Evolutionary conservation across 257 asterid genomes (phyloP).

Genomic region (Solanum ossicruentum): DNA sequence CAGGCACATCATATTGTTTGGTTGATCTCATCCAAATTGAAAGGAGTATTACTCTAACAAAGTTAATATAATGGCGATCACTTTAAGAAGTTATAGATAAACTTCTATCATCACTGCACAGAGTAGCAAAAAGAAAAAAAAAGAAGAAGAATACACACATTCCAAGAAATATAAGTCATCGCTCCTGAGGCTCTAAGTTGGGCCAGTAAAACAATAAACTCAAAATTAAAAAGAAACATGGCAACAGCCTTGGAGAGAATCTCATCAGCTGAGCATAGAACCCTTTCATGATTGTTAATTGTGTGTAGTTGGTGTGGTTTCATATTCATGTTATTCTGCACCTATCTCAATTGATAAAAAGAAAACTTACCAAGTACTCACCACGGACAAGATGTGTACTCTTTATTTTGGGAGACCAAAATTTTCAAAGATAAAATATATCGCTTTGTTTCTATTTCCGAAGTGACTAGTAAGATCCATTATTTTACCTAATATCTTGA

Average conservation of each 20-base stretch:
- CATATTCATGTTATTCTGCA: background rate
- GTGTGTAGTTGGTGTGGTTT: background rate
- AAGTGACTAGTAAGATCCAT: background rate
- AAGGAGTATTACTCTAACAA: background rate
- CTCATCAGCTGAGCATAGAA: background rate
- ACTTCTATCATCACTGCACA: background rate
- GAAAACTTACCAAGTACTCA: background rate
- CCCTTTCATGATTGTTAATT: background rate
- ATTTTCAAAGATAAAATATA: background rate
- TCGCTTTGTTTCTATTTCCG: background rate
- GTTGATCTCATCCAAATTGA: background rate
- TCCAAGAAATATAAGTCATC: background rate
- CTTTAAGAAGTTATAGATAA: background rate
- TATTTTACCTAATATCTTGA: conserved; percentile 49
- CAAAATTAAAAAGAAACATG: background rate
- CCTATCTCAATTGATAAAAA: background rate
- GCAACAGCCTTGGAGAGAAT: background rate
- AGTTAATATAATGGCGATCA: background rate
- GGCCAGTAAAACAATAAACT: background rate
- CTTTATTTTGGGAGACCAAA: background rate
- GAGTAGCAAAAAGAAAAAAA: background rate
- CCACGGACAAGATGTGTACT: background rate
- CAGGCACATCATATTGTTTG: background rate
- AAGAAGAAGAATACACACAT: background rate
- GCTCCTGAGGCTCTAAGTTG: background rate